Percentiles rank a stretch among this genome's conserved stretches.
These are phyloP conservation scores for Rhodotorula paludigena DNA, from an alignment of 768 basidiomycete genomes.

Conservation along the genomic window DNA sequence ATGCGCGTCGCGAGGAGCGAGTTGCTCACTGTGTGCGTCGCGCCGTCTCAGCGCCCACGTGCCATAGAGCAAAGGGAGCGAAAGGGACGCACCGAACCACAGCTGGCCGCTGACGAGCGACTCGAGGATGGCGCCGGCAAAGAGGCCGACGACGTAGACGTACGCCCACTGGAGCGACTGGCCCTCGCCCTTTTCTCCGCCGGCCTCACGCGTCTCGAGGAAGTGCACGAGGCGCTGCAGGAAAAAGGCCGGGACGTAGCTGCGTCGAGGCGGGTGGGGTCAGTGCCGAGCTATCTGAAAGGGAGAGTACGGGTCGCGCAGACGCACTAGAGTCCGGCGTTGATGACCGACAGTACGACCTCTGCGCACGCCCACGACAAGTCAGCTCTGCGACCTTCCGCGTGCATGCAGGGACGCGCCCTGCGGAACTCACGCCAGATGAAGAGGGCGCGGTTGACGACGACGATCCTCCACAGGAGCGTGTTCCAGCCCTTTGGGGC, in stretches of 20 bases:
- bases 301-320: neutral
- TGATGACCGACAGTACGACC: constrained; percentile 10
- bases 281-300: neutral
- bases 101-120: constrained; percentile 36
- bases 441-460: constrained; percentile 25
- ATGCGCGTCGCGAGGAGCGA: constrained; percentile 36
- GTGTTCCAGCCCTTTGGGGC: constrained; percentile 20
- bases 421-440: constrained; percentile 15
- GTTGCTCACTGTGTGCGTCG: constrained; percentile 16
- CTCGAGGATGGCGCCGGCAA: constrained; percentile 32
- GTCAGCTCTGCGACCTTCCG: no score
- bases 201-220: constrained; percentile 28
- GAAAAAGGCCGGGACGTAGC: constrained; percentile 43
- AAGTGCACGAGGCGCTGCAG: constrained; percentile 39
- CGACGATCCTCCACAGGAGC: constrained; percentile 30
- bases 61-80: neutral
- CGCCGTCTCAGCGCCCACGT: neutral
- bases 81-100: constrained; percentile 21
- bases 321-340: constrained; percentile 25
- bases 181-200: neutral
- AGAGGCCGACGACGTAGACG: constrained; percentile 33
- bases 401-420: neutral
- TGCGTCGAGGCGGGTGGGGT: neutral
- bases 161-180: constrained; percentile 25
- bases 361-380: neutral